Base-by-base conservation (phyloP, 202 grass and related monocot species). In the Sporobolus alterniflorus region DNA sequence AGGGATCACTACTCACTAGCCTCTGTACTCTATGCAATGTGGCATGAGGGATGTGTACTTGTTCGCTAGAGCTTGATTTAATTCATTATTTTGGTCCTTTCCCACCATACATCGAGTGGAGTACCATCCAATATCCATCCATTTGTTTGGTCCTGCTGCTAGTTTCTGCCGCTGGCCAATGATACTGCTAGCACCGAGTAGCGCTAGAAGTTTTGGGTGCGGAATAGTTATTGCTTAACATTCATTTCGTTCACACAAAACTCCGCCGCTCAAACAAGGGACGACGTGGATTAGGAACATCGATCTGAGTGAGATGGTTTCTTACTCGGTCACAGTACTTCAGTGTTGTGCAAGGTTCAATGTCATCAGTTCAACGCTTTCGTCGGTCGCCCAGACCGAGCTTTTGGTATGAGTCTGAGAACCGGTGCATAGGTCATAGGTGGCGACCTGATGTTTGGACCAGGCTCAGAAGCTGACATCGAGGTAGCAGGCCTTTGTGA, bases 51-150 rank as follows among this genome's bases (percentile, higher is more conserved):
- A 12, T 26, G 66, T 82, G 73, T 82, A n/a, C 24, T 51, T 33
- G 67, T 54, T 79, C 40, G 68, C 42, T 61, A 81, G 67, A 60
- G 20, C 83, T 82, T 43, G 60, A 90, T 74, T 54, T 3, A 20
- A 40, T 86, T 74, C 41, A 78, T 85, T 81, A 48, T 67, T 85
- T 81, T 63, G 47, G 14, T 49, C 24, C n/a, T 1, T 28, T 16
- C 64, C 4, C 1, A 30, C 11, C 52, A n/a, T 18, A n/a, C 0
- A 22, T 22, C 6, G 12, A 11, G 12, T 28, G 6, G 21, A 55
- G 21, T 9, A 56, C 55, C 2, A 69, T 44, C 36, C 39, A n/a
- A n/a, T n/a, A 9, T 73, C 6, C 9, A 0, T 24, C 22, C 11
- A n/a, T 60, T 31, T 31, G 11, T 18, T 1, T 2, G 6, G n/a